Evolutionary conservation across 139 green algal genomes (phyloP).

Genomic region (Chloropicon primus): DNA sequence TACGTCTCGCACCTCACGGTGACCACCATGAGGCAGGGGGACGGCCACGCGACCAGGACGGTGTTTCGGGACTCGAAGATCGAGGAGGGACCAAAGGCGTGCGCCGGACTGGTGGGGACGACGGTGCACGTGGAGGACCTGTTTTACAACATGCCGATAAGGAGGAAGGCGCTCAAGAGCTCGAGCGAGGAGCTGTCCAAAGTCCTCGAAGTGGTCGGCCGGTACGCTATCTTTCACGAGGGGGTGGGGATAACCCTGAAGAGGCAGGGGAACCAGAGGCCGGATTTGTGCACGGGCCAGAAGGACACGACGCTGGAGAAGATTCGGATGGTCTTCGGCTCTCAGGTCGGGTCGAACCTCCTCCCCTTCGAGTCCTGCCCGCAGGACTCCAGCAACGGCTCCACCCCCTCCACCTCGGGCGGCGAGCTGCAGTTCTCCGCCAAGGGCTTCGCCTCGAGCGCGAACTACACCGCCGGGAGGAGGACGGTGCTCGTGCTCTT

Average conservation of each 20-base stretch:
- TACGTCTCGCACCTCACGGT: constrained; percentile 82
- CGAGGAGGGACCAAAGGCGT: constrained; percentile 45
- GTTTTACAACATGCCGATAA: constrained; percentile 83
- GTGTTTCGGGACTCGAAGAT: constrained; percentile 33
- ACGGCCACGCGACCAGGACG: constrained; percentile 36
- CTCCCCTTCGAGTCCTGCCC: constrained; percentile 29
- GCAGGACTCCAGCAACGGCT: no score
- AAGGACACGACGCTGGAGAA: constrained; percentile 33
- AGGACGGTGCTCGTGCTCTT: constrained; percentile 73
- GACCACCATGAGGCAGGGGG: constrained; percentile 67
- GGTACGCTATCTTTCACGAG: constrained; percentile 59
- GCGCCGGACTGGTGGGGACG: constrained; percentile 69
- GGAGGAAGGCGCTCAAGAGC: constrained; percentile 36
- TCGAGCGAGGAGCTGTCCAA: constrained; percentile 67
- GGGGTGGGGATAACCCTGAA: constrained; percentile 39
- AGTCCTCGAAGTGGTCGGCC: constrained; percentile 62
- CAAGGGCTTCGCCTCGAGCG: constrained; percentile 50
- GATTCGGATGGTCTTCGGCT: constrained; percentile 67
- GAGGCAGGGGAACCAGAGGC: constrained; percentile 49
- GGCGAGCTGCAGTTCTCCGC: not conserved
- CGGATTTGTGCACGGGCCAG: constrained; percentile 54
- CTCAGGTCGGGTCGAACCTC: constrained; percentile 46
- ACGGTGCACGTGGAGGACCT: constrained; percentile 85
- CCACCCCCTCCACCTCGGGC: no score
- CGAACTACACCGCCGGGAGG: constrained; percentile 48